Base-by-base conservation (phyloP, 306 rosid species). In the Astragalus glycyphyllos region DNA sequence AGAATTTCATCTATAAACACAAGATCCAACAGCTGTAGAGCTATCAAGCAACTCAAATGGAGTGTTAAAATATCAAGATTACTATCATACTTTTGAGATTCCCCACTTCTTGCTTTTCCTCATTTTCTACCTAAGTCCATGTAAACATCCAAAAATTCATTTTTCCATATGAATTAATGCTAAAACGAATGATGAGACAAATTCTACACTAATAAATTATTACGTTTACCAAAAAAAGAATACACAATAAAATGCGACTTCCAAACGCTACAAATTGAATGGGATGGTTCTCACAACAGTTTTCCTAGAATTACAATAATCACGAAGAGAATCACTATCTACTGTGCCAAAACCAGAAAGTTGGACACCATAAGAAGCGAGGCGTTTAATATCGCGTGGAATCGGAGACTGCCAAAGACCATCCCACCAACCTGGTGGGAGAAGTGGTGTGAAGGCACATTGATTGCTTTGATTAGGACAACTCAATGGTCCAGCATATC, bases 401-500 rank as follows among this genome's bases (percentile, higher is more conserved):
- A 90, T 85, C 8, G 98, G 97, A 40, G 98, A 93, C 64, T 93
- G 98, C 98, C 86, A 88, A 67, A 83, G 82, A 41, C 94, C 92
- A 29, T 93, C 98, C 94, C 94, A 93, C 97, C 98, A 93, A 4
- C 82, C 96, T 37, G 96, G 90, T 74, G 97, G 98, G 63, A 90
- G 97, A 80, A 93, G 76, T 8, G 98, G 94, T 0, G 98, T 87
- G 76, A 80, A 78, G n/a, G 97, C 92, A 44, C 98, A 93, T 73
- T 93, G 98, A 44, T 71, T 66, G 2, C 69, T 71, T 81, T 93
- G 98, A 66, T 73, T 73, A 34, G n/a, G 82, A 71, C 97, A 93
- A 78, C 98, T 86, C 44, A 93, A 81, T 5, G 91, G 85, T 48
- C 98, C 98, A 2, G 94, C 90, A 74, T 80, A 93, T 79, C 98